These are phyloP conservation scores for Penicillium freii DNA, from an alignment of 2,329 filamentous ascomycete genomes.

Conservation along the genomic window DNA sequence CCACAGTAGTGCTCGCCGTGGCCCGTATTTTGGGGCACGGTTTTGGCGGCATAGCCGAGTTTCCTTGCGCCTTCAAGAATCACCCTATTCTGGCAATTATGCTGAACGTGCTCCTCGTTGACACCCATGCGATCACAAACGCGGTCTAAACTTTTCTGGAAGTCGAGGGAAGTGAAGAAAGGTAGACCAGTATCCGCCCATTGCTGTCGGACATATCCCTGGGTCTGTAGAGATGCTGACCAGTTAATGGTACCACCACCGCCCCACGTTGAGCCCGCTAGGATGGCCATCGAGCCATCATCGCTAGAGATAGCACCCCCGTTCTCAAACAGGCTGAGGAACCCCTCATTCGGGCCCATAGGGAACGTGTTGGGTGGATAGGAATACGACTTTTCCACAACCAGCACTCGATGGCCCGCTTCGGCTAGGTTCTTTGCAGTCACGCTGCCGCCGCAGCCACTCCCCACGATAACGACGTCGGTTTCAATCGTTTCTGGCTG, in stretches of 20 bases:
- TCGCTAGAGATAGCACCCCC: slow-evolving; percentile 58
- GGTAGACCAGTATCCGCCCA: slow-evolving; percentile 70
- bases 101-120: slow-evolving; percentile 61
- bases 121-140: slow-evolving; percentile 80
- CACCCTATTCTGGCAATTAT: slow-evolving; percentile 69
- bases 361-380: slow-evolving; percentile 71
- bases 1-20: slow-evolving; percentile 73
- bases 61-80: slow-evolving; percentile 73
- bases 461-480: slow-evolving; percentile 82
- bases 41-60: slow-evolving; percentile 67
- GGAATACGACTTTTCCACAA: slow-evolving; percentile 80
- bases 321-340: slow-evolving; percentile 67
- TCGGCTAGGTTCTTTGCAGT: slow-evolving; percentile 77
- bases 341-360: slow-evolving; percentile 64
- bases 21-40: slow-evolving; percentile 77
- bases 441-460: slow-evolving; percentile 81
- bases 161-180: slow-evolving; percentile 71
- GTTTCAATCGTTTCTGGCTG: slow-evolving; percentile 64
- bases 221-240: slow-evolving; percentile 67
- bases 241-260: slow-evolving; percentile 89
- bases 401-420: slow-evolving; percentile 70
- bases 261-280: slow-evolving; percentile 73
- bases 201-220: slow-evolving; percentile 73
- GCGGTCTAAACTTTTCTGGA: slow-evolving; percentile 74
- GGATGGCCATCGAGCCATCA: slow-evolving; percentile 58